Conservation (phyloP, 805 yeast species). For the Kluyveromyces aestuarii region DNA sequence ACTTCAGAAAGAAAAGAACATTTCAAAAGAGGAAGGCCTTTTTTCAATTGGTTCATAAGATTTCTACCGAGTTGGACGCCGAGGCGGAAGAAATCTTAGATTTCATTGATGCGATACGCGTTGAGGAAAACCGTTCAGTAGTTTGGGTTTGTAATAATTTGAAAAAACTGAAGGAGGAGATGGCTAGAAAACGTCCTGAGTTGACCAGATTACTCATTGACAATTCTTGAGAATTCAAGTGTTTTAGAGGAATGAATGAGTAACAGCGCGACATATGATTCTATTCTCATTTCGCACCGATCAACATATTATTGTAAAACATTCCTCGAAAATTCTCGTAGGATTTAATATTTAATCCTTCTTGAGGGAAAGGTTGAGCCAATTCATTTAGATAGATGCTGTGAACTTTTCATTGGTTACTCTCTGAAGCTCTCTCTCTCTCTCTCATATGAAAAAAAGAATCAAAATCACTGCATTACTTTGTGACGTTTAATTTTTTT, state of each 20-base stretch:
- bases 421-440: too few species aligned
- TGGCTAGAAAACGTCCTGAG: slow-evolving; percentile 4
- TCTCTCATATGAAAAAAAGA: too few species aligned
- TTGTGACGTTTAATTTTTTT: too few species aligned
- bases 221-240: neutral
- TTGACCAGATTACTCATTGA: neutral
- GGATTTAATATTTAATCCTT: too few species aligned
- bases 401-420: too few species aligned
- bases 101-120: slow-evolving; percentile 6
- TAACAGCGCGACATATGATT: too few species aligned
- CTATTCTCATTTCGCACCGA: too few species aligned
- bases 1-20: slow-evolving; percentile 8
- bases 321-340: too few species aligned
- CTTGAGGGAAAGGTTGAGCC: too few species aligned
- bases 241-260: neutral
- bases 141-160: slow-evolving; percentile 10
- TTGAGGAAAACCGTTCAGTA: slow-evolving; percentile 5
- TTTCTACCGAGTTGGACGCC: neutral
- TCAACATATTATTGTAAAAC: too few species aligned
- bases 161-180: slow-evolving; percentile 3
- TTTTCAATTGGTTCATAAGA: slow-evolving; percentile 6
- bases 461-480: too few species aligned
- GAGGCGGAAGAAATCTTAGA: slow-evolving; percentile 5
- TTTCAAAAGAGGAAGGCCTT: slow-evolving; percentile 10
- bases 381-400: too few species aligned